Evolutionary conservation across 331 rosid genomes (phyloP).

Genomic region (Acacia concinna): DNA sequence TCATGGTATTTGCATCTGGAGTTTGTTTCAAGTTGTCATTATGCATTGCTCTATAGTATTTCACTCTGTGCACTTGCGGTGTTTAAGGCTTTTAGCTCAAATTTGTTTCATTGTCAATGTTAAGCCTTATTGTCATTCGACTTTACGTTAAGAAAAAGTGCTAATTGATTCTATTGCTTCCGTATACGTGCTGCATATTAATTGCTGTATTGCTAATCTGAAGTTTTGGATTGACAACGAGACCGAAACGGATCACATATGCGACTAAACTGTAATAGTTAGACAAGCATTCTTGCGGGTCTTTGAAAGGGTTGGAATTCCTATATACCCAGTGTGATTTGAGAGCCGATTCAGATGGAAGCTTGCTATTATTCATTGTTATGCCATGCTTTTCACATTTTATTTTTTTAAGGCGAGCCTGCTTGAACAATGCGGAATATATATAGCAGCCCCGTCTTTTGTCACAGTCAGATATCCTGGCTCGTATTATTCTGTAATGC

Average conservation of each 20-base stretch:
- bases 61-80: neutral
- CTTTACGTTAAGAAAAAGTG: neutral
- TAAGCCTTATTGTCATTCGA: neutral
- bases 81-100: neutral
- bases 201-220: neutral
- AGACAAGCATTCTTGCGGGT: neutral
- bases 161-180: neutral
- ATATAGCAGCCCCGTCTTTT: neutral
- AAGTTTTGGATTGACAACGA: neutral
- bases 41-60: slow-evolving; percentile 25
- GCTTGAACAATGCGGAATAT: neutral
- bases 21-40: neutral
- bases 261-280: neutral
- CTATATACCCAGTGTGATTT: neutral
- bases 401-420: neutral
- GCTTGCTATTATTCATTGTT: slow-evolving; percentile 3
- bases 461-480: neutral
- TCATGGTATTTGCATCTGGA: slow-evolving; percentile 9
- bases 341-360: neutral
- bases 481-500: neutral
- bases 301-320: neutral
- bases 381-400: neutral
- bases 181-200: neutral
- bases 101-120: neutral
- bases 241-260: neutral